These are phyloP conservation scores for Kodamaea lidongshanica DNA, from an alignment of 805 yeast species.

Conservation along the genomic window DNA sequence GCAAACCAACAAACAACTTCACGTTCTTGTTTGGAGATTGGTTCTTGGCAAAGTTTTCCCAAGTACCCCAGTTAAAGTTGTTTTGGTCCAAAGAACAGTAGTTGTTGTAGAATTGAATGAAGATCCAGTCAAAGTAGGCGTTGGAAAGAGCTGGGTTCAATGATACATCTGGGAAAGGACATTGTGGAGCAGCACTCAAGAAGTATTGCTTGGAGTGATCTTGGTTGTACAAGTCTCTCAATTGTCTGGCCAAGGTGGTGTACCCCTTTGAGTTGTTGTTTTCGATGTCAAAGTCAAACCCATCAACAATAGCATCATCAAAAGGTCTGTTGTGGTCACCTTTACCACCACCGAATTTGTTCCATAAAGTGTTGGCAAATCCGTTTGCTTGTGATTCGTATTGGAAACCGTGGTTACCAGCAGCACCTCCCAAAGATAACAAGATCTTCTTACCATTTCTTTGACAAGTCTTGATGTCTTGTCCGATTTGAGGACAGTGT, in stretches of 20 bases:
- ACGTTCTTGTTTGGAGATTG: conserved; percentile 30
- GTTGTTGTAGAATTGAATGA: conserved; percentile 87
- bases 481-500: conserved; percentile 31
- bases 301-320: conserved; percentile 73
- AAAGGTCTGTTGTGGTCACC: conserved; percentile 43
- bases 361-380: conserved; percentile 25
- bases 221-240: conserved; percentile 12
- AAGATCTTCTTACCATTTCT: conserved; percentile 68
- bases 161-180: conserved; percentile 72
- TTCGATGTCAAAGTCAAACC: conserved; percentile 76
- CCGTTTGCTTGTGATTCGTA: conserved; percentile 23
- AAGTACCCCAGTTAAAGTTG: conserved; percentile 31
- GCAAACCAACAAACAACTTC: conserved; percentile 30
- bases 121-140: conserved; percentile 71
- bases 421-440: conserved; percentile 59
- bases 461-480: conserved; percentile 74
- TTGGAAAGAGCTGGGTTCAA: conserved; percentile 26
- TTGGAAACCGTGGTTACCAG: conserved; percentile 35
- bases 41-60: conserved; percentile 26
- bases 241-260: conserved; percentile 43
- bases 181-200: conserved; percentile 89
- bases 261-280: conserved; percentile 58
- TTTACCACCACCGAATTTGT: conserved; percentile 19
- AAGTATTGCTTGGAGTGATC: conserved; percentile 52
- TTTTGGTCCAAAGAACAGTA: conserved; percentile 54